Conservation (phyloP, 73 alveolate species). For the Blepharisma stoltei region DNA sequence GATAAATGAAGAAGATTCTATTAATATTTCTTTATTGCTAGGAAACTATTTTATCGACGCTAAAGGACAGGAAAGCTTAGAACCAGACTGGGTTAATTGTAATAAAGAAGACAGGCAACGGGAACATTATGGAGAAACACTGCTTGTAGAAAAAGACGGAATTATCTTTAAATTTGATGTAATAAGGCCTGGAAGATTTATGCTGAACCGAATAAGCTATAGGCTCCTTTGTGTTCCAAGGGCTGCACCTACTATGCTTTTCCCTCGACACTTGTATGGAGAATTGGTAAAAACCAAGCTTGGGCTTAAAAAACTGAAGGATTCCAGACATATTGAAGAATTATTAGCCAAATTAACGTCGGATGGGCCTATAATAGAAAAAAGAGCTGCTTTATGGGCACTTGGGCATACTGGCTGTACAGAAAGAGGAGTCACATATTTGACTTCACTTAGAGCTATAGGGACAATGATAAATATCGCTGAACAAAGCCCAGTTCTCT, state of each 20-base stretch:
- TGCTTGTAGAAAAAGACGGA: not conserved
- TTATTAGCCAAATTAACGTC: constrained; percentile 28
- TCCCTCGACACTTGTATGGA: constrained; percentile 61
- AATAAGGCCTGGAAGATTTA: not conserved
- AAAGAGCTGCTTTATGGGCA: constrained; percentile 30
- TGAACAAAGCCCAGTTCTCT: not conserved
- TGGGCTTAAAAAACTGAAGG: constrained; percentile 40
- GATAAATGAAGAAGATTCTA: not conserved
- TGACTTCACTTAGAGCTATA: not conserved
- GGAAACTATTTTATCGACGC: constrained; percentile 57
- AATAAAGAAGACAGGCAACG: not conserved
- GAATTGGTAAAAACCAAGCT: constrained; percentile 62
- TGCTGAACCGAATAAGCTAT: constrained; percentile 25
- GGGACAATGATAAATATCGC: not conserved
- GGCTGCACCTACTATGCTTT: constrained; percentile 49
- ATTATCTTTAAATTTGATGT: not conserved
- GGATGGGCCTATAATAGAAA: not conserved
- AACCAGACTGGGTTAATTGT: constrained; percentile 40
- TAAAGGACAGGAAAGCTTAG: constrained; percentile 48
- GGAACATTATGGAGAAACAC: not conserved
- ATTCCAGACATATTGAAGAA: constrained; percentile 45
- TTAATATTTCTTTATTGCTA: constrained; percentile 43
- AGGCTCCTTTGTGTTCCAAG: constrained; percentile 36
- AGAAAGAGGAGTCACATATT: constrained; percentile 11
- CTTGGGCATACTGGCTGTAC: constrained; percentile 30